phyloP scores from a whole-genome alignment of 2,329 filamentous ascomycete species.

The Colletotrichum trifolii region DNA sequence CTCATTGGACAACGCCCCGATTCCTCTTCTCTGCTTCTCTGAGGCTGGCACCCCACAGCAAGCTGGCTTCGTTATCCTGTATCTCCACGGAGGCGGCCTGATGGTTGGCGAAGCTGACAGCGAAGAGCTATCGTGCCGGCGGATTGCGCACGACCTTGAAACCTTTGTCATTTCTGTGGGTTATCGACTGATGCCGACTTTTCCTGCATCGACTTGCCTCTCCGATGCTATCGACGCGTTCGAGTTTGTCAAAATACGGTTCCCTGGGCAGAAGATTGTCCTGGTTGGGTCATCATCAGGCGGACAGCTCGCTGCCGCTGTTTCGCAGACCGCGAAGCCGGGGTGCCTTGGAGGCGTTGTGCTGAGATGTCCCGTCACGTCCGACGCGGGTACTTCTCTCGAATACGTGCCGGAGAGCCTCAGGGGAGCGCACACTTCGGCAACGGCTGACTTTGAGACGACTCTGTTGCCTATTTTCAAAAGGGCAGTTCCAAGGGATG shows the following conservation, averaged over 20 bases:
- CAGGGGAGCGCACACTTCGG: slow-evolving; percentile 52
- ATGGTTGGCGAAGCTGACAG: slow-evolving; percentile 60
- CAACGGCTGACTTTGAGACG: slow-evolving; percentile 50
- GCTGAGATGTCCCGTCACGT: slow-evolving; percentile 60
- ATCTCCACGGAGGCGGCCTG: slow-evolving; percentile 61
- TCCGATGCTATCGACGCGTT: slow-evolving; percentile 55
- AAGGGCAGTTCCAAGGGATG: slow-evolving; percentile 51
- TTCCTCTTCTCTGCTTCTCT: slow-evolving; percentile 51
- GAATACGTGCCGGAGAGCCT: slow-evolving; percentile 51
- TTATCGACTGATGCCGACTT: slow-evolving; percentile 57
- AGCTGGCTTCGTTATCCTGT: slow-evolving; percentile 49
- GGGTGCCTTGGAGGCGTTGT: slow-evolving; percentile 52
- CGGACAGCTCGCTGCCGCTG: slow-evolving; percentile 58
- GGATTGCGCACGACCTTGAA: slow-evolving; percentile 47
- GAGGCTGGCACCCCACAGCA: slow-evolving; percentile 26
- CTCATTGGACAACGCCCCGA: slow-evolving; percentile 44
- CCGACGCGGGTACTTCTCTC: slow-evolving; percentile 51
- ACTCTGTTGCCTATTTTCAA: slow-evolving; percentile 47
- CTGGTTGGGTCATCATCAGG: slow-evolving; percentile 60
- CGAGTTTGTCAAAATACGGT: slow-evolving; percentile 37
- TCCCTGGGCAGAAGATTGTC: slow-evolving; percentile 42
- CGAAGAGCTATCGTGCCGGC: slow-evolving; percentile 60
- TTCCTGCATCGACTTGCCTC: slow-evolving; percentile 52
- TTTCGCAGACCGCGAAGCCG: slow-evolving; percentile 48
- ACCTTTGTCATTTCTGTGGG: slow-evolving; percentile 55